Conservation (phyloP, 2,329 filamentous ascomycete species). For the Aureobasidium sp. region DNA sequence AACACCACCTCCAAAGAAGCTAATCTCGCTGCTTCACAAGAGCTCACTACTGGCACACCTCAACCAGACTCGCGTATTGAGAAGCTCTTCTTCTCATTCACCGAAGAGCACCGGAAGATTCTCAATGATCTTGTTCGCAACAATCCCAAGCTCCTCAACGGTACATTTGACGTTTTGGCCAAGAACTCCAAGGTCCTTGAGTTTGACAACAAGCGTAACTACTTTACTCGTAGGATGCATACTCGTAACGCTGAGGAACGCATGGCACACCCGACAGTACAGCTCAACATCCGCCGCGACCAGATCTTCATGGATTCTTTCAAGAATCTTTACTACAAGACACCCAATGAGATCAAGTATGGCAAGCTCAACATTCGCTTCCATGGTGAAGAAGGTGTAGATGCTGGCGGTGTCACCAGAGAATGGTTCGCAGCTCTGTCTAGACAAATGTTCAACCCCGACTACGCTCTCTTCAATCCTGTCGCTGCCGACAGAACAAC, state of each 20-base stretch:
- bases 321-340: conserved; percentile 96
- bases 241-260: conserved; percentile 63
- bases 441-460: conserved; percentile 97
- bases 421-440: conserved; percentile 99
- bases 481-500: conserved; percentile 96
- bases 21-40: conserved; percentile 45
- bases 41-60: conserved; percentile 65
- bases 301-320: conserved; percentile 98
- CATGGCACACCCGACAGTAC: conserved; percentile 67
- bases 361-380: conserved; percentile 97
- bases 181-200: conserved; percentile 98
- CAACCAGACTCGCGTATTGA: conserved; percentile 76
- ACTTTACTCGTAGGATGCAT: conserved; percentile 92
- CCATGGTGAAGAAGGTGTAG: conserved; percentile 93
- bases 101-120: conserved; percentile 94
- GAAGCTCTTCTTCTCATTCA: conserved; percentile 91
- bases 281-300: conserved; percentile 83
- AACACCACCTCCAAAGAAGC: conserved; percentile 78
- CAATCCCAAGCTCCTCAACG: conserved; percentile 97
- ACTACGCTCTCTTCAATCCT: conserved; percentile 92
- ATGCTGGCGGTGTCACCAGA: conserved; percentile 92
- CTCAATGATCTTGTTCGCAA: conserved; percentile 95
- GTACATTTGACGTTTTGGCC: conserved; percentile 88
- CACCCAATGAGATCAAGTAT: conserved; percentile 95
- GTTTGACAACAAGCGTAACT: conserved; percentile 99